A percentile compares a stretch with the other conserved stretches of the same genome.
These are phyloP conservation scores for Quercus tomentella DNA, from an alignment of 331 rosid genomes.

Conservation along the genomic window DNA sequence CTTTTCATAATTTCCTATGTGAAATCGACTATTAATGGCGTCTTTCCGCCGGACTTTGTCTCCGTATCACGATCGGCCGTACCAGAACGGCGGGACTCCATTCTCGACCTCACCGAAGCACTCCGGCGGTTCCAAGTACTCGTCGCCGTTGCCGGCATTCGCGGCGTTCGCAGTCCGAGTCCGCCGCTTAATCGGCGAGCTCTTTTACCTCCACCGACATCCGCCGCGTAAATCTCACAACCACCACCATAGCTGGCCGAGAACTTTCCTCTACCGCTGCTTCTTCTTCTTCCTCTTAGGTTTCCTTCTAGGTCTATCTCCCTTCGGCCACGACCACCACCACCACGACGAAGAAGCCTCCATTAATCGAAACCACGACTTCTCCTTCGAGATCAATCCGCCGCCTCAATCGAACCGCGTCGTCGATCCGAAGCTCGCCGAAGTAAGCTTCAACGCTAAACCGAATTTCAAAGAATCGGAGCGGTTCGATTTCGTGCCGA, in stretches of 20 bases:
- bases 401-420: conserved; percentile 32
- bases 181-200: conserved; percentile 38
- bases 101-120: conserved; percentile 64
- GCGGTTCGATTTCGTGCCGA: conserved; percentile 40
- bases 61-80: conserved; percentile 64
- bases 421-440: conserved; percentile 29
- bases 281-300: conserved; percentile 68
- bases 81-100: conserved; percentile 45
- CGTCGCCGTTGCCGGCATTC: conserved; percentile 43
- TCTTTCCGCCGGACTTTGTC: conserved; percentile 84
- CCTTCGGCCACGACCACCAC: conserved; percentile 58
- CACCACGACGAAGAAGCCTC: neutral
- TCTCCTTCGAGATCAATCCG: conserved; percentile 58
- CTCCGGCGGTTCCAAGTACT: conserved; percentile 38
- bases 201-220: conserved; percentile 30
- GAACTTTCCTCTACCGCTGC: conserved; percentile 45
- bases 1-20: neutral
- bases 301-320: conserved; percentile 65
- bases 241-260: conserved; percentile 41
- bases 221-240: conserved; percentile 38
- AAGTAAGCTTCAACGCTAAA: conserved; percentile 24
- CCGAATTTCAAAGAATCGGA: neutral
- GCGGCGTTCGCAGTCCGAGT: conserved; percentile 23
- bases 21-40: conserved; percentile 51
- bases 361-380: conserved; percentile 30